These are phyloP conservation scores for Pseudozyma tsukubaensis DNA, from an alignment of 1,284 basidiomycete genomes.

Conservation along the genomic window DNA sequence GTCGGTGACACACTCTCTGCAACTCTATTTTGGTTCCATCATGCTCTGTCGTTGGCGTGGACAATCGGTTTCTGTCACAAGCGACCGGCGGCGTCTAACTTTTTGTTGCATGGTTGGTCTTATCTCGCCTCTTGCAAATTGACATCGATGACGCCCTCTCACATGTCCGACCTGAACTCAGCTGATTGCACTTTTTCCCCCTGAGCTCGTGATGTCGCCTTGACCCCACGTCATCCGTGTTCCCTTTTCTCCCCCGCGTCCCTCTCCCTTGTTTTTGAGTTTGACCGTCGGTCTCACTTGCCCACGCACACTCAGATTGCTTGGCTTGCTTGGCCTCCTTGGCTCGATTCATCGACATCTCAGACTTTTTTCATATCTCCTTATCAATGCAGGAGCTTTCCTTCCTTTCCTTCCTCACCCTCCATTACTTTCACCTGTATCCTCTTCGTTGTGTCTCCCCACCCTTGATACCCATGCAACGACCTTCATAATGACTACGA, in stretches of 20 bases:
- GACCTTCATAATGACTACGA: slow-evolving; percentile 14
- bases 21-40: neutral
- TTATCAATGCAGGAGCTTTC: neutral
- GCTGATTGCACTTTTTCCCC: no score
- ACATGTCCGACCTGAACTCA: slow-evolving; percentile 8
- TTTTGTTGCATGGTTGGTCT: neutral
- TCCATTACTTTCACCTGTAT: neutral
- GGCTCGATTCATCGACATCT: neutral
- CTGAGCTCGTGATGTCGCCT: neutral
- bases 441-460: neutral
- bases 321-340: neutral
- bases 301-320: neutral
- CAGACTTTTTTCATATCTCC: neutral
- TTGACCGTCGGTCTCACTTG: neutral
- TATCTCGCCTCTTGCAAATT: slow-evolving; percentile 1
- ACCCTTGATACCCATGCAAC: neutral
- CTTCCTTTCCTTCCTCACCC: neutral
- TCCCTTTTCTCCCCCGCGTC: neutral
- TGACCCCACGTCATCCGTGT: neutral
- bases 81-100: slow-evolving; percentile 15
- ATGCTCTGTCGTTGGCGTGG: neutral
- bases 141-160: slow-evolving; percentile 11
- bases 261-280: neutral
- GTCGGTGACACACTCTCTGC: neutral
- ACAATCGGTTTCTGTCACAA: neutral